Percentiles rank a stretch among this genome's conserved stretches.
Conservation (phyloP, 768 basidiomycete genomes). For the Cyclocybe aegerita region DNA sequence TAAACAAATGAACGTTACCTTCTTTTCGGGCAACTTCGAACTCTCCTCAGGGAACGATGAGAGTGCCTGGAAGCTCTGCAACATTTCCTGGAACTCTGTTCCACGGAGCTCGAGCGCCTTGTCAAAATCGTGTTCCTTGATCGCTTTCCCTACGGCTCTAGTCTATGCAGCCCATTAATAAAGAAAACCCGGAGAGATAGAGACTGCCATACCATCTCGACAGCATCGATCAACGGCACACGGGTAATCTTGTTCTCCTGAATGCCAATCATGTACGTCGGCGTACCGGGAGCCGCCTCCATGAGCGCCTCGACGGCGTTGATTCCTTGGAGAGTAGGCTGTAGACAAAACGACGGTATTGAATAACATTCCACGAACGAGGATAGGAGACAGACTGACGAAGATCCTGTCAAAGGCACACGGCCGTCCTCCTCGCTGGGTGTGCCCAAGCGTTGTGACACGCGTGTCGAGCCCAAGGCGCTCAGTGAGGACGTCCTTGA, state of each 20-base stretch:
- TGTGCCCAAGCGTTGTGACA: slow-evolving; percentile 96
- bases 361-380: not conserved
- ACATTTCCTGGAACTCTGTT: slow-evolving; percentile 84
- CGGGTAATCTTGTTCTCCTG: slow-evolving; percentile 94
- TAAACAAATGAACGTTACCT: slow-evolving; percentile 33
- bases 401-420: slow-evolving; percentile 92
- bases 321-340: slow-evolving; percentile 96
- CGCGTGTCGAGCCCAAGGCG: slow-evolving; percentile 91
- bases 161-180: slow-evolving; percentile 51
- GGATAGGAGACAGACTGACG: slow-evolving; percentile 43
- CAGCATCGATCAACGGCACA: slow-evolving; percentile 91
- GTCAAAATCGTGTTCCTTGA: slow-evolving; percentile 79
- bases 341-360: slow-evolving; percentile 1
- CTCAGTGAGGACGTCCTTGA: slow-evolving; percentile 87
- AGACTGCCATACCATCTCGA: slow-evolving; percentile 61
- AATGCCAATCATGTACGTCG: slow-evolving; percentile 97
- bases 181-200: slow-evolving; percentile 1
- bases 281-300: slow-evolving; percentile 82
- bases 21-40: slow-evolving; percentile 44
- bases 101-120: slow-evolving; percentile 89
- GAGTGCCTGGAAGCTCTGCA: slow-evolving; percentile 82
- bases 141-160: slow-evolving; percentile 78
- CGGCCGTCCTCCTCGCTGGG: slow-evolving; percentile 91
- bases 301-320: slow-evolving; percentile 90
- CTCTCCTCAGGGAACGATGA: slow-evolving; percentile 59